Evolutionary conservation across 352 stramenopile species (phyloP), one percentile per base, ranked within the genome.

Genomic region (Phytopythium vexans): DNA sequence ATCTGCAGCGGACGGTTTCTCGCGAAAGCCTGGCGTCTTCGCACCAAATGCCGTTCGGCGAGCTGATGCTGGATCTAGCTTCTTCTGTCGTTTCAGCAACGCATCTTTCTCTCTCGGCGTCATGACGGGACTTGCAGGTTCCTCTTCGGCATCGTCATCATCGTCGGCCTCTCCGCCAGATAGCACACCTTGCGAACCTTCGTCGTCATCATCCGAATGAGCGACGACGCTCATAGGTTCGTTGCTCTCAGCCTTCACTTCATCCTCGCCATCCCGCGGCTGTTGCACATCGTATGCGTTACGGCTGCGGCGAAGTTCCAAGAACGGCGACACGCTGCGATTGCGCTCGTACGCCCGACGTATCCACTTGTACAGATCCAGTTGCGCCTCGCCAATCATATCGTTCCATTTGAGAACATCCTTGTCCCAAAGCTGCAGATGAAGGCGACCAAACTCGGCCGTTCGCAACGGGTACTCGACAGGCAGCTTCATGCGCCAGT

Each of bases 381-480:
- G 38, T 38, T 94, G 77, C 0, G 81, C 77, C 42, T 97, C 89
- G 3, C 85, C 92, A 21, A 97, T 74, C 16, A 95, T 66, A 54
- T 97, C 90, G 51, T 95, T 96, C 79, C 82, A 97, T 59, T 97
- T 97, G 40, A 96, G 58, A 6, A 97, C 54, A 56, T 98, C 92
- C 53, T 95, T 91, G 56, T 98, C 90, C 92, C 92, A 98, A 8
- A 97, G 64, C 57, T 97, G 89, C 10, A 98, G 61, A 52, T 96
- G 84, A 35, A 98, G 74, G 2, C 93, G 84, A 2, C 77, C 85
- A 47, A 97, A 82, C 52, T 97, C 92, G 0, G 77, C 53, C 4
- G 77, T 76, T 1, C 80, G 75, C 15, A 88, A 56, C 0, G 89
- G 89, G 14, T 94, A 90, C 54, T 96, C 74, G 0, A 96, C 73